Percentiles rank a stretch among this genome's conserved stretches.
Evolutionary conservation across 2,329 filamentous ascomycete genomes (phyloP).

Genomic region (Sporothrix mexicana): DNA sequence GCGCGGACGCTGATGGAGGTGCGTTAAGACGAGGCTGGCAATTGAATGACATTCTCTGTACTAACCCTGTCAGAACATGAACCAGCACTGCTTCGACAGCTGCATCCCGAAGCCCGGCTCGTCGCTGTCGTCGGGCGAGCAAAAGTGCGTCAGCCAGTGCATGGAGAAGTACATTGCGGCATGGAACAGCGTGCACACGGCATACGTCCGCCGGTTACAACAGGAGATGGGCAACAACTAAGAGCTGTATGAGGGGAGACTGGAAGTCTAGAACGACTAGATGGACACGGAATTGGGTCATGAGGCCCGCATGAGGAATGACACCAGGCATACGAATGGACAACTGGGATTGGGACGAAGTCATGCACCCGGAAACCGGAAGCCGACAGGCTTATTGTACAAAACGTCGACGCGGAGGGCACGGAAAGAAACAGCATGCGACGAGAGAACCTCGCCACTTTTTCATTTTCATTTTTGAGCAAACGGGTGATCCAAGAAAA

Average conservation of each 20-base stretch:
- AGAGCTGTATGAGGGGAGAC: not conserved
- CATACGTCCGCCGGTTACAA: slow-evolving; percentile 70
- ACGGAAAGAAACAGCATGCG: not conserved
- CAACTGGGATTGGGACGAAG: not conserved
- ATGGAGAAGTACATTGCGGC: slow-evolving; percentile 85
- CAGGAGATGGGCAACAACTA: slow-evolving; percentile 55
- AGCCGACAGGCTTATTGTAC: slow-evolving; percentile 13
- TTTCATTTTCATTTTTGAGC: not conserved
- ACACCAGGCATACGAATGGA: not conserved
- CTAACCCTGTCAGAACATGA: slow-evolving; percentile 66
- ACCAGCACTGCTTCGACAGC: slow-evolving; percentile 79
- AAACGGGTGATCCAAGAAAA: slow-evolving; percentile 14
- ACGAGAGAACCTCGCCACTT: slow-evolving; percentile 26
- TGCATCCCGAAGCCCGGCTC: slow-evolving; percentile 74
- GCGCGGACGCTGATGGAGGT: slow-evolving; percentile 74
- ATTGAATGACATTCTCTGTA: not conserved
- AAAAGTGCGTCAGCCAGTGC: slow-evolving; percentile 74
- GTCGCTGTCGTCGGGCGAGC: slow-evolving; percentile 70
- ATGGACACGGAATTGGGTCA: not conserved
- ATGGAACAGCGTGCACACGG: slow-evolving; percentile 75
- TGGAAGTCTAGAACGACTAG: not conserved
- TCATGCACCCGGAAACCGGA: not conserved
- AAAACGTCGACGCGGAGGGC: not conserved
- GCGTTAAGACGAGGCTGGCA: slow-evolving; percentile 40
- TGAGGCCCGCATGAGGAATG: not conserved